These are phyloP conservation scores for Albizia julibrissin DNA, from an alignment of 306 rosid genomes.

Conservation along the genomic window DNA sequence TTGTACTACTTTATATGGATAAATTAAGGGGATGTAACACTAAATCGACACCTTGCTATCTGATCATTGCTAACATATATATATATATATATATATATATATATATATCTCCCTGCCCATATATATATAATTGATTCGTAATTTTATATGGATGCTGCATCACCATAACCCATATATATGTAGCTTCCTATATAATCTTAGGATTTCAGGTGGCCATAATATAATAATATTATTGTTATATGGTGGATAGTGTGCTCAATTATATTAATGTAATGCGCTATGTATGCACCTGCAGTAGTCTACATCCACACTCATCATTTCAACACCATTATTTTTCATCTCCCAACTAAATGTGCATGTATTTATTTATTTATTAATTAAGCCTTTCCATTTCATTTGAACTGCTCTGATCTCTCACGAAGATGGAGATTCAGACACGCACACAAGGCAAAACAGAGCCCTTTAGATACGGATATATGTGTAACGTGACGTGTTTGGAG, in stretches of 20 bases:
- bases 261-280: not conserved
- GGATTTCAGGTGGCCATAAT: not conserved
- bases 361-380: not conserved
- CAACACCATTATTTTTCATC: not conserved
- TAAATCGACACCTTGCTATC: slow-evolving; percentile 11
- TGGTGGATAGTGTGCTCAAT: not conserved
- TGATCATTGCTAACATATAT: not conserved
- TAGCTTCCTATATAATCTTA: not conserved
- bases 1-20: not conserved
- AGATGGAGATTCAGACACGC: not conserved
- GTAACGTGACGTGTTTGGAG: not conserved
- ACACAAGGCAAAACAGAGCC: not conserved
- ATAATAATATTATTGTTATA: no score
- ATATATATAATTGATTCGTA: no score
- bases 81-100: no score
- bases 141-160: not conserved
- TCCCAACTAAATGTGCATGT: not conserved
- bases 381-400: not conserved
- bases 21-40: slow-evolving; percentile 2
- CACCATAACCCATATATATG: not conserved
- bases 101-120: no score
- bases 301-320: not conserved
- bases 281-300: not conserved
- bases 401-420: not conserved
- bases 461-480: not conserved